Conservation (phyloP, 2,329 filamentous ascomycete species). For the Pseudodiploospora longispora region DNA sequence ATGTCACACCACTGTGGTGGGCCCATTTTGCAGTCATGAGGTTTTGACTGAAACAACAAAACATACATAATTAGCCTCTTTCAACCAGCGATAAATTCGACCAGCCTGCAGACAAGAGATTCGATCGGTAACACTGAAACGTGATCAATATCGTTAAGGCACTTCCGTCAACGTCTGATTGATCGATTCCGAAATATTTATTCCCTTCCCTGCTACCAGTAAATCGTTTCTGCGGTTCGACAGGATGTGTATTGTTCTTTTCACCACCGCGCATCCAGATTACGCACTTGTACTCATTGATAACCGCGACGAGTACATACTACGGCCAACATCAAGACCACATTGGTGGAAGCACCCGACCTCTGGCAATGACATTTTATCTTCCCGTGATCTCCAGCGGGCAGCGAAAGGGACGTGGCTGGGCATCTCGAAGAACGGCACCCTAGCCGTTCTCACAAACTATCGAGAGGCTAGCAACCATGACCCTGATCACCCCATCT, state of each 20-base stretch:
- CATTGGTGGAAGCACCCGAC: slow-evolving; percentile 52
- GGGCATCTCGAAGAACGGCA: slow-evolving; percentile 51
- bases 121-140: too few relatives aligned
- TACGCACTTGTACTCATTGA: slow-evolving; percentile 70
- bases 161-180: slow-evolving; percentile 1
- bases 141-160: too few relatives aligned
- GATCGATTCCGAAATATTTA: not conserved
- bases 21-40: too few relatives aligned
- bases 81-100: too few relatives aligned
- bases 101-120: too few relatives aligned
- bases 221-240: too few relatives aligned
- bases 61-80: too few relatives aligned
- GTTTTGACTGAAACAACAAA: too few relatives aligned
- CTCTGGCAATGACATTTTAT: slow-evolving; percentile 42
- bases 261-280: slow-evolving; percentile 66
- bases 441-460: slow-evolving; percentile 58
- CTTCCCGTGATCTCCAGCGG: slow-evolving; percentile 53
- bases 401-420: slow-evolving; percentile 59
- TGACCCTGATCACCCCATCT: slow-evolving; percentile 43
- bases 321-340: slow-evolving; percentile 54
- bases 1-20: too few relatives aligned
- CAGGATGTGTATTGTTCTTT: slow-evolving; percentile 67
- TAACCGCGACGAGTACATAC: slow-evolving; percentile 69
- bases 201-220: not conserved
- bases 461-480: slow-evolving; percentile 48